These are phyloP conservation scores for Lathyrus aphaca DNA, from an alignment of 306 rosid genomes.

Conservation along the genomic window DNA sequence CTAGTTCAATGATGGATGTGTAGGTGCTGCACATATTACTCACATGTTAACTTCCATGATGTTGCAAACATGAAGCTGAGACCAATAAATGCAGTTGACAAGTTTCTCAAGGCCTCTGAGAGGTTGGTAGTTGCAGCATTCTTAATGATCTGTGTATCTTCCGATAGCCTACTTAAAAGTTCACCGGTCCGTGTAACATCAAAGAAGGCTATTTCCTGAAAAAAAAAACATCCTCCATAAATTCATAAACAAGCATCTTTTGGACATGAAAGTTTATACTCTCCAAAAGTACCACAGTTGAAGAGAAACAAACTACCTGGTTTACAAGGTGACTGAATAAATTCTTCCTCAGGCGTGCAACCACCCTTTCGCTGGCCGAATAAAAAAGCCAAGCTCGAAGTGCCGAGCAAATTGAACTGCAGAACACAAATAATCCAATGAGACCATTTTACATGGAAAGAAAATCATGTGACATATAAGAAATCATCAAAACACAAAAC, in stretches of 20 bases:
- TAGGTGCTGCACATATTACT: slow-evolving; percentile 33
- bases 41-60: slow-evolving; percentile 80
- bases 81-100: slow-evolving; percentile 72
- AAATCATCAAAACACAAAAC: slow-evolving; percentile 25
- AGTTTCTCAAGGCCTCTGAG: slow-evolving; percentile 74
- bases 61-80: slow-evolving; percentile 75
- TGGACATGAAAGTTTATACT: not conserved
- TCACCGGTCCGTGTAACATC: slow-evolving; percentile 86
- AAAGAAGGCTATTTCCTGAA: slow-evolving; percentile 86
- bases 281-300: slow-evolving; percentile 19
- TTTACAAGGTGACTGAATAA: slow-evolving; percentile 71
- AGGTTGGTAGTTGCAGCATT: slow-evolving; percentile 91
- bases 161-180: slow-evolving; percentile 83
- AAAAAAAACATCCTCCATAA: slow-evolving; percentile 35
- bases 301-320: slow-evolving; percentile 51
- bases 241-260: slow-evolving; percentile 5
- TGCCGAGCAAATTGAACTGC: slow-evolving; percentile 74
- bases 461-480: slow-evolving; percentile 19
- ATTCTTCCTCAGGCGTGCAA: slow-evolving; percentile 72
- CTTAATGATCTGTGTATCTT: slow-evolving; percentile 84
- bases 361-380: slow-evolving; percentile 84
- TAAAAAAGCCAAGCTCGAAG: slow-evolving; percentile 82
- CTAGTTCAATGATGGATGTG: not conserved
- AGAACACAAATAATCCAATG: slow-evolving; percentile 39
- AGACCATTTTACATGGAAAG: slow-evolving; percentile 27